phyloP scores from a whole-genome alignment of 768 basidiomycete genomes.

The Phanerochaete carnosa region DNA sequence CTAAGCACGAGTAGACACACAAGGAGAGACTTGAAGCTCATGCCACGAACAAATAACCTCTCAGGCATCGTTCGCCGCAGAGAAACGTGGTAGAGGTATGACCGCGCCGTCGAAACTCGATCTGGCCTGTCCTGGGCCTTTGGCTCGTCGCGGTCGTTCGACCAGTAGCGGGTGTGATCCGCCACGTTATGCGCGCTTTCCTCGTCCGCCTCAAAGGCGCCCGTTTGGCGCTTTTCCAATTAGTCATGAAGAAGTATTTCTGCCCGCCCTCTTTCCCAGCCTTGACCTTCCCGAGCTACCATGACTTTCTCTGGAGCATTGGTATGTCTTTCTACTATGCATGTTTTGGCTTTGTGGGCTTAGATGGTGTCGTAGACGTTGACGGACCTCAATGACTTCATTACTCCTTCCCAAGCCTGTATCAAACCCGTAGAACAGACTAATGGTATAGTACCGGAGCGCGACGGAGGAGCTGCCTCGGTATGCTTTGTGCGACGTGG shows the following conservation, averaged over 20 bases:
- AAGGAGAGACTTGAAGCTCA: not conserved
- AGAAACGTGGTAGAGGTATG: not conserved
- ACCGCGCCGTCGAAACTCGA: conserved; percentile 5
- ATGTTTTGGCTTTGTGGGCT: not conserved
- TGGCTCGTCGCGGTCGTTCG: conserved; percentile 3
- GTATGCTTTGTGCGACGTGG: conserved; percentile 26
- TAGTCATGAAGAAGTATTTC: conserved; percentile 1
- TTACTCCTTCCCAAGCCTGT: conserved; percentile 93
- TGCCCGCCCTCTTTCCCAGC: conserved; percentile 1
- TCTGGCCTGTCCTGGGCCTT: not conserved
- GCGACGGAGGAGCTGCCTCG: conserved; percentile 39
- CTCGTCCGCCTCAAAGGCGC: not conserved
- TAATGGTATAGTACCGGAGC: conserved; percentile 37
- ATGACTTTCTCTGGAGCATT: conserved; percentile 91
- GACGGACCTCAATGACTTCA: conserved; percentile 95
- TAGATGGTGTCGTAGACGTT: conserved; percentile 56
- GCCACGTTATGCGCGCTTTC: not conserved
- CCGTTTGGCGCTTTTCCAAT: not conserved
- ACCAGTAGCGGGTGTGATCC: not conserved
- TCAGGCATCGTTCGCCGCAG: not conserved
- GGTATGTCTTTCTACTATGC: conserved; percentile 38
- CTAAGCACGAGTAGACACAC: conserved; percentile 5
- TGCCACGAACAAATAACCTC: not conserved
- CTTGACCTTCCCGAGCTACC: not conserved
- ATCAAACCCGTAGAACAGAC: conserved; percentile 86